Percentiles rank a stretch among this genome's conserved stretches.
Conservation (phyloP, 129 eudicot species). For the Lonicera japonica region DNA sequence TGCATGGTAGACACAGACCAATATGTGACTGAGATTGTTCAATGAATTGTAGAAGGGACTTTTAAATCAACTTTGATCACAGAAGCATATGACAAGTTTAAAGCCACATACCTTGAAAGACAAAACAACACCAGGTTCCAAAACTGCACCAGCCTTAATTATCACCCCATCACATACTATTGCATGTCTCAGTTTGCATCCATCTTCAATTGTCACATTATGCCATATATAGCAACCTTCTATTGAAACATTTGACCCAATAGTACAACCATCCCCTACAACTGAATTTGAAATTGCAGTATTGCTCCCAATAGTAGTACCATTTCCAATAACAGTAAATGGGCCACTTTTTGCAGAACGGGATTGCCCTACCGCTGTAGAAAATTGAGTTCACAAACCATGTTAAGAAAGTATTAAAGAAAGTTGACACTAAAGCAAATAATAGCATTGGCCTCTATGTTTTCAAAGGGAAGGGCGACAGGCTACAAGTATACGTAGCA, state of each 20-base stretch:
- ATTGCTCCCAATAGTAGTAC: constrained; percentile 53
- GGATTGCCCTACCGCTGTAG: constrained; percentile 45
- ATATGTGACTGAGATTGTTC: not conserved
- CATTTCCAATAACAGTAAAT: constrained; percentile 68
- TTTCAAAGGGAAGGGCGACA: not conserved
- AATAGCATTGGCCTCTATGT: not conserved
- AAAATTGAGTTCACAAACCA: not conserved
- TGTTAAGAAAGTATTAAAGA: constrained; percentile 1
- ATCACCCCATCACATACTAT: constrained; percentile 84
- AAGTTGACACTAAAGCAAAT: not conserved
- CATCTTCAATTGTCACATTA: constrained; percentile 76
- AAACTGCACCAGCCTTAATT: constrained; percentile 57
- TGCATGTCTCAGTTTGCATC: constrained; percentile 65
- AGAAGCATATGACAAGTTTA: not conserved
- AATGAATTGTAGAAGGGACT: constrained; percentile 1
- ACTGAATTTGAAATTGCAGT: constrained; percentile 70
- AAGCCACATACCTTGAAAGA: constrained; percentile 54
- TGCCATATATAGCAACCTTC: constrained; percentile 94
- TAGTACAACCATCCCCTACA: constrained; percentile 74
- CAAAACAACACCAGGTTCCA: constrained; percentile 82
- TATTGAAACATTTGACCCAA: constrained; percentile 70
- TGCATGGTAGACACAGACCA: too few relatives aligned
- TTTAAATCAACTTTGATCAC: not conserved
- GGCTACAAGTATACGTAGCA: not conserved
- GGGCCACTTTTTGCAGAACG: constrained; percentile 72